These are phyloP conservation scores for Thymus quinquecostatus DNA, from an alignment of 257 asterid species.

Conservation along the genomic window DNA sequence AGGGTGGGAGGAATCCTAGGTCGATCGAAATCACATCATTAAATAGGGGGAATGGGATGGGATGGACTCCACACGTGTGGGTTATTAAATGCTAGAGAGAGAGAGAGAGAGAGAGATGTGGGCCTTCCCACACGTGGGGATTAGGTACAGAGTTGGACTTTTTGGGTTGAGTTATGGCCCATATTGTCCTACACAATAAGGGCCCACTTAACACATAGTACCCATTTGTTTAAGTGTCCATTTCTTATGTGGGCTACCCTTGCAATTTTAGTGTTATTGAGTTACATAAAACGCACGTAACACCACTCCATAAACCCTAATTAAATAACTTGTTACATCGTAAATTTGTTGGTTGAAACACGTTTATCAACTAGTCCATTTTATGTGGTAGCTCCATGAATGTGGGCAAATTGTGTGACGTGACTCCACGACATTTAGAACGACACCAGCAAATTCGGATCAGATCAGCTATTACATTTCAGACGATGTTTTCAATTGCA, in stretches of 20 bases:
- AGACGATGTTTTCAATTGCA: too few species aligned
- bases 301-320: too few species aligned
- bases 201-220: constrained; percentile 28
- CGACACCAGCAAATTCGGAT: too few species aligned
- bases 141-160: constrained; percentile 41
- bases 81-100: constrained; percentile 28
- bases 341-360: too few species aligned
- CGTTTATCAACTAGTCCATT: too few species aligned
- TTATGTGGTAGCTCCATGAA: too few species aligned
- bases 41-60: not conserved
- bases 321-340: too few species aligned
- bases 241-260: not conserved
- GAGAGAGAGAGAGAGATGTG: constrained; percentile 37
- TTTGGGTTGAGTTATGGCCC: constrained; percentile 38
- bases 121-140: constrained; percentile 64
- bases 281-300: too few species aligned
- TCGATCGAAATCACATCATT: constrained; percentile 27
- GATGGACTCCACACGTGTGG: constrained; percentile 50
- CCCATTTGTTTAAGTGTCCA: constrained; percentile 12
- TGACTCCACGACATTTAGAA: too few species aligned
- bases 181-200: not conserved
- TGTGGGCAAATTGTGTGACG: too few species aligned
- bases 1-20: constrained; percentile 37
- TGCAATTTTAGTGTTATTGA: not conserved
- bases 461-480: too few species aligned